Evolutionary conservation across 805 yeast species (phyloP).

Genomic region (Yamadazyma ubonensis): DNA sequence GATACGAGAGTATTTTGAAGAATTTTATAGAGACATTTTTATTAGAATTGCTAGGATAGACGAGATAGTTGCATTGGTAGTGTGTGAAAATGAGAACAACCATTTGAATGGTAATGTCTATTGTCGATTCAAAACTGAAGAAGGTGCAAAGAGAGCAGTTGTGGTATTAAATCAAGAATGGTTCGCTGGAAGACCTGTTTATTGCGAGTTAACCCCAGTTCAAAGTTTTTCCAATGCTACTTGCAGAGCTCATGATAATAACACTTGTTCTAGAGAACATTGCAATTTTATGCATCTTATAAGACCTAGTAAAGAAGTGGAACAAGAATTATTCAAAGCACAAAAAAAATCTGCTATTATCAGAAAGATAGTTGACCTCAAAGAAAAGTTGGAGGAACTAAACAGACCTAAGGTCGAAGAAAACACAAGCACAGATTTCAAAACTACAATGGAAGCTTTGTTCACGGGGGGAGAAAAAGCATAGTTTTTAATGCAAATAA

Average conservation of each 20-base stretch:
- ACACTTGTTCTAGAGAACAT: constrained; percentile 68
- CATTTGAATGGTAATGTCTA: constrained; percentile 88
- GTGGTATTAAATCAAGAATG: constrained; percentile 71
- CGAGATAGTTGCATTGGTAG: constrained; percentile 57
- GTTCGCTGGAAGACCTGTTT: constrained; percentile 78
- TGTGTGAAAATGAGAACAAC: constrained; percentile 79
- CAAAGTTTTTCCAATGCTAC: constrained; percentile 65
- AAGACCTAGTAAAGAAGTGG: constrained; percentile 48
- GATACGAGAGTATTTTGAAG: constrained; percentile 51
- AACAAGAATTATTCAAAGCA: constrained; percentile 37
- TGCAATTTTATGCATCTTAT: constrained; percentile 87
- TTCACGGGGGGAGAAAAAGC: constrained; percentile 8
- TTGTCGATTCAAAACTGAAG: constrained; percentile 54
- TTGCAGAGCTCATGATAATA: constrained; percentile 68
- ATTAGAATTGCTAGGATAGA: constrained; percentile 54
- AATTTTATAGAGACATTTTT: constrained; percentile 70
- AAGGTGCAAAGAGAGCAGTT: constrained; percentile 60
- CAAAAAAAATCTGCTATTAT: constrained; percentile 33
- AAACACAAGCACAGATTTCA: constrained; percentile 9
- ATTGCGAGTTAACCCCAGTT: constrained; percentile 77
- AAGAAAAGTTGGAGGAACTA: background rate
- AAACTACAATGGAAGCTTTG: constrained; percentile 15
- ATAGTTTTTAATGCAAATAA: background rate
- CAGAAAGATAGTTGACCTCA: constrained; percentile 16
- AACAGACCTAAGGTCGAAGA: background rate